Evolutionary conservation across 202 grass and related monocot species (phyloP).

Genomic region (Dendrocalamus latiflorus): DNA sequence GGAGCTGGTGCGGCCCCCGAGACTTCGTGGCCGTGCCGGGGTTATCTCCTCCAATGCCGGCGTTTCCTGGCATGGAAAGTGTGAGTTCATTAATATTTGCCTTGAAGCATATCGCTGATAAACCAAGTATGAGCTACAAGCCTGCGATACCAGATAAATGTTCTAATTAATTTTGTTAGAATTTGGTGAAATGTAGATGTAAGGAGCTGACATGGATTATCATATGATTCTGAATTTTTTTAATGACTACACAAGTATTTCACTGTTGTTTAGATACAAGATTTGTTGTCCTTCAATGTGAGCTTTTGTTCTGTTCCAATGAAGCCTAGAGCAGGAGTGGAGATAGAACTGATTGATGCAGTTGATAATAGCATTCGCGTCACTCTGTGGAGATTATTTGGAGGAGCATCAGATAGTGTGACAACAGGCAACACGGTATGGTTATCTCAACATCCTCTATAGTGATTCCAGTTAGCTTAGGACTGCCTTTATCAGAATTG

Average conservation of each 20-base stretch:
- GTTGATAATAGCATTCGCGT: slow-evolving; percentile 82
- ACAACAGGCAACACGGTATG: slow-evolving; percentile 87
- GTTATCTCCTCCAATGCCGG: no score
- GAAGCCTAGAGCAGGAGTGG: slow-evolving; percentile 89
- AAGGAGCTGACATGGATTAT: no score
- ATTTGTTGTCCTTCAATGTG: not conserved
- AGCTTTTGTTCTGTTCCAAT: slow-evolving; percentile 16
- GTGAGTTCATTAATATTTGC: no score
- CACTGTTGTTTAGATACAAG: not conserved
- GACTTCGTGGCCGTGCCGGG: no score
- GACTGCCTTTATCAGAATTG: not conserved
- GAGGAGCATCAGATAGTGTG: slow-evolving; percentile 63
- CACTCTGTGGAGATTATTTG: slow-evolving; percentile 91
- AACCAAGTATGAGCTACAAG: no score
- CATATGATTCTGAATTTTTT: not conserved
- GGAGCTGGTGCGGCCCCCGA: no score
- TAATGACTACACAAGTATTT: not conserved
- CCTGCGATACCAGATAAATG: no score
- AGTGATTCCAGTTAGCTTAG: not conserved
- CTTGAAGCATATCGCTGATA: no score
- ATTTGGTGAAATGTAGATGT: no score
- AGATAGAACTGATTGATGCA: slow-evolving; percentile 91
- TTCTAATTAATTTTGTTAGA: no score
- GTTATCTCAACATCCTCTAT: not conserved
- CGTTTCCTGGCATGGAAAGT: no score